Evolutionary conservation across 2,329 filamentous ascomycete genomes (phyloP), one percentile per base, ranked within the genome.

Genomic region (Apiospora malaysiana): DNA sequence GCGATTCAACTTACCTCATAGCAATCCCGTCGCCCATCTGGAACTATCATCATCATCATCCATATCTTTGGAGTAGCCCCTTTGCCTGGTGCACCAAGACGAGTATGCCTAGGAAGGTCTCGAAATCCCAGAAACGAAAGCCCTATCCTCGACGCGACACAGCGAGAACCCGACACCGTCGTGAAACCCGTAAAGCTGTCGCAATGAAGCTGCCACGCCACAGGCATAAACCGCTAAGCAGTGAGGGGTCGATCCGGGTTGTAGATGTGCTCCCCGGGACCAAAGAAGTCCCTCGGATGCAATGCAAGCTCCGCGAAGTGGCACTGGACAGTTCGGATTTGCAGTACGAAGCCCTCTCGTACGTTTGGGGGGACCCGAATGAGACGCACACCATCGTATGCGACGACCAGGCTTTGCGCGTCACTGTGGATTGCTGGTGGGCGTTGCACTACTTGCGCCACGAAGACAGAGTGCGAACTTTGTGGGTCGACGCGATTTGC

Each of bases 331-430:
- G 27, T 23, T 10, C 25, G 3, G 59, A 18, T 37, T n/a, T 14
- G 4, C n/a, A 45, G n/a, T 68, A 67, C 65, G 65, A 46, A 43
- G 65, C 65, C 7, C 42, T 67, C 6, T 67, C 65, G 42, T 67
- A 67, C 65, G 65, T 16, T 10, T 67, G 65, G 65, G 56, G 56
- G 5, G 25, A 27, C 37, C 5, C 59, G 14, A 32, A 65, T 21
- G 12, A 23, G 25, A 23, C 21, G 21, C 9, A 5, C 2, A 8
- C 14, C 59, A 67, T 67, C 42, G 6, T 14, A n/a, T 67, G 37
- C 42, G 42, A 67, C 32, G 65, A 21, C 18, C 21, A 18, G 37
- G 18, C 6, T 2, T n/a, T 67, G 5, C 6, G 7, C 1, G 65
- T 43, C 42, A 67, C 65, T 21, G 23, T 16, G 32, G 46, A 67